phyloP scores from a whole-genome alignment of 129 eudicot genomes.

The Pulicaria dysenterica region DNA sequence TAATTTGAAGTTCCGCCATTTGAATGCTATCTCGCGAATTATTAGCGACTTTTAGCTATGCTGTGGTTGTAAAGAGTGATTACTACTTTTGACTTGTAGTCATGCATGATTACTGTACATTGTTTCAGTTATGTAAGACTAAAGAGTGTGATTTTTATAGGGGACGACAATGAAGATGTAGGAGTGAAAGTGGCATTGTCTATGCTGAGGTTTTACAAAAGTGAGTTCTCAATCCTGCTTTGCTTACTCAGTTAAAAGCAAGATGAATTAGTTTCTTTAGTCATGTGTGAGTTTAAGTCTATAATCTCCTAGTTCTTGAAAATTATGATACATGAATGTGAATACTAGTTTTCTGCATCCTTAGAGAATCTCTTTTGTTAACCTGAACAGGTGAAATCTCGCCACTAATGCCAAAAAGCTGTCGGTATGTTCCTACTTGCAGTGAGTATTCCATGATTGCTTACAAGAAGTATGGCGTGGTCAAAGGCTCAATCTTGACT shows the following conservation, averaged over 20 bases:
- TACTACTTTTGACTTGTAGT: background rate
- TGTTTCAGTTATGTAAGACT: background rate
- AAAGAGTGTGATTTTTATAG: background rate
- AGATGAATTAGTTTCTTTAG: slow-evolving; percentile 9
- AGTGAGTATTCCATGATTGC: slow-evolving; percentile 99
- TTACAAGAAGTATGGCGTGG: slow-evolving; percentile 90
- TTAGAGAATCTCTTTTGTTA: slow-evolving; percentile 2
- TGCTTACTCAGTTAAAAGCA: background rate
- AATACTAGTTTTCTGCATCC: background rate
- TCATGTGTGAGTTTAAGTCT: background rate
- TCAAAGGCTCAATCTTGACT: slow-evolving; percentile 77
- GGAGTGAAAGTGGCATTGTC: slow-evolving; percentile 88
- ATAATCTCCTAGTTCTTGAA: background rate
- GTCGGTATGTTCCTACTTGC: slow-evolving; percentile 90
- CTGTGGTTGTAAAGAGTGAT: too few relatives aligned
- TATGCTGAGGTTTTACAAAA: slow-evolving; percentile 89
- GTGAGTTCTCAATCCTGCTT: slow-evolving; percentile 44
- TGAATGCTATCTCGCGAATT: background rate
- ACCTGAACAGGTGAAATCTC: slow-evolving; percentile 82
- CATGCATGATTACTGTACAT: background rate
- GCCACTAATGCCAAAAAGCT: slow-evolving; percentile 83
- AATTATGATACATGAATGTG: background rate
- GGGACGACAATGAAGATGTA: slow-evolving; percentile 37
- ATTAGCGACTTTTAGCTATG: too few relatives aligned
- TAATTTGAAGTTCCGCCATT: too few relatives aligned